Base-by-base conservation (phyloP, 768 basidiomycete species). In the Tephrocybe sp. region DNA sequence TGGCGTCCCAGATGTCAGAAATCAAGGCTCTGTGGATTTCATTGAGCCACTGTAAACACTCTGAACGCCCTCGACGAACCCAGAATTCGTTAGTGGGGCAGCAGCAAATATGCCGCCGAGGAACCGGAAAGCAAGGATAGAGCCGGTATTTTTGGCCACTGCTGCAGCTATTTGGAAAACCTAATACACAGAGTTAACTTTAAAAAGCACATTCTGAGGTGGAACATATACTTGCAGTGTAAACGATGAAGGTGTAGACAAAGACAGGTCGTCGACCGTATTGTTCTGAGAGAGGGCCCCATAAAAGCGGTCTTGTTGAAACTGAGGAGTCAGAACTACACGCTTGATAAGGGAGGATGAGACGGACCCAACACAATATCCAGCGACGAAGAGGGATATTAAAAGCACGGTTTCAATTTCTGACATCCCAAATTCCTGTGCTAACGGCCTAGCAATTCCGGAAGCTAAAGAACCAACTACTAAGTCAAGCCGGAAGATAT, bases 31-130 rank as follows among this genome's bases (percentile, higher is more conserved):
- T 78, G 45, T 6, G 17, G 45, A 10, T 8, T 5, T 20, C 32
- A 26, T 3, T 36, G 12, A 38, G 48, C 48, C n/a, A 50, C n/a
- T 10, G 7, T 36, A 17, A 12, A 17, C 15, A 18, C 24, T 23
- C 17, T n/a, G 30, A 38, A 23, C 15, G 6, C 5, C 5, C 20
- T 28, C 7, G 4, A 18, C 15, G 10, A 60, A 85, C 83, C 85
- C 87, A 50, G 81, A 78, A 67, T 88, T 88, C 5, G 86, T 79
- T 39, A 88, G 59, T 1, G 88, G 88, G 24, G 82, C 77, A 15
- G 84, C 78, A 17, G 87, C 86, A 57, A 87, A 89, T 1, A 72
- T 70, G 11, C 89, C 88, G 1, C 81, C 79, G n/a, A 90, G 63
- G 62, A 90, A 85, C 18, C 90, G 79, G 57, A 87, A 81, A 15